Evolutionary conservation across 1,139 yeast genomes (phyloP), one percentile per base, ranked within the genome.

Genomic region (Suhomyces anneliseae): DNA sequence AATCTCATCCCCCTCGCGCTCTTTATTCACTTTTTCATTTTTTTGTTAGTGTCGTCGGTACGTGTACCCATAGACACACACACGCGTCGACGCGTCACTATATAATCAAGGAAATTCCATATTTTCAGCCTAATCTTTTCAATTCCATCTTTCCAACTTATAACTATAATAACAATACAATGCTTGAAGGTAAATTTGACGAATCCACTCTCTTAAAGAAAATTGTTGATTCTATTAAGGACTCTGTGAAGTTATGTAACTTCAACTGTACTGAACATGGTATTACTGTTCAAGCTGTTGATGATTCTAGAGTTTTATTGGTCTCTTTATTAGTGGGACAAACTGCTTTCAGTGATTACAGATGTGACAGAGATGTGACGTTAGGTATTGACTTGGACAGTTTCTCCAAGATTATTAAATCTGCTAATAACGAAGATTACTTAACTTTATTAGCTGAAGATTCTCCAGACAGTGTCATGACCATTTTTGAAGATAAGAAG

Each of bases 121-220:
- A 32, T 39, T 39, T 15, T 29, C 32, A 5, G 32, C 4, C 6
- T 6, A 19, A 19, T 19, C 24, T 19, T 14, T 36, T 36, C 27
- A 29, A 9, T 29, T 29, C 37, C 33, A 31, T 35, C 27, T 14
- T 36, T 40, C 46, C 42, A 9, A 29, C 8, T 29, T 8, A 29
- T 29, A 29, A 8, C 32, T 8, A 29, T 29, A 5, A 29, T 5
- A 12, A 42, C 11, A 9, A 7, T 39, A 51, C 50, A 54, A 93
- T 93, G 98, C 84, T 93, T 76, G 99, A 93, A 83, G 99, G 97
- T 58, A 90, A 90, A 76, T 88, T 93, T 60, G 93, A 87, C 62
- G 92, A 90, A 76, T 97, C 99, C 52, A 81, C 92, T 52, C 81
- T 90, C 60, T 82, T 95, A 66, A 93, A 93, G 72, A 90, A 88